Base-by-base conservation (phyloP, 202 grass and related monocot genomes). In the Carex arenaria region DNA sequence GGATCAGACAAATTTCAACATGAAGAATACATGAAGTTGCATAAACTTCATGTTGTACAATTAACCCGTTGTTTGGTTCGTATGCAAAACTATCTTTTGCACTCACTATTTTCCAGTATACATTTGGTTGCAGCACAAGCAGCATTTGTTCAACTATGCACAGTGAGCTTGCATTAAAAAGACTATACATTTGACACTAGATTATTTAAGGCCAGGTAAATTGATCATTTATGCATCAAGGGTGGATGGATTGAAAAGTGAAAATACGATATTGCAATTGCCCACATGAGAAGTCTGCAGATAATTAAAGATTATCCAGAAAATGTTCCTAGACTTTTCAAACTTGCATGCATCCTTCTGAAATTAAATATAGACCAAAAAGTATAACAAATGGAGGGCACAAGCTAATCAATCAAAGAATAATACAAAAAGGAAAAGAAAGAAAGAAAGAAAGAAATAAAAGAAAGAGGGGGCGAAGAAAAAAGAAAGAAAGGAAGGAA, bases 371-470 rank as follows among this genome's bases (percentile, higher is more conserved):
- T 78, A 78, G 17, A 78, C 49, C 74, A 32, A 60, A 60, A 78
- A n/a, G 53, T 20, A 62, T 23, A 23, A 62, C 2, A 62, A 22
- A 62, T 59, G 10, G 54, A 61, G 17, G 51, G 74, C 8, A 55
- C 74, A 40, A 38, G 31, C 74, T 78, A 78, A 22, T 40, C 74
- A 67, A 82, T 82, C 12, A 82, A 82, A 56, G 64, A 82, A 70
- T 82, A 49, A n/a, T 70, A 82, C 64, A 69, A 47, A 68, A 45
- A 63, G n/a, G 8, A 32, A 79, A 31, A 40, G 5, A 40, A 38
- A 38, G 36, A 38, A 34, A 34, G 3, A 32, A 32, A 60, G 4
- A 8, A 62, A n/a, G 17, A 28, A 49, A 53, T 0, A 11, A 14
- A 56, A 52, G 18, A 49, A 10, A 10, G 17, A 40, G 5, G 6